These are phyloP conservation scores for Pseudogymnoascus sp. DNA, from an alignment of 2,329 filamentous ascomycete species.

Conservation along the genomic window DNA sequence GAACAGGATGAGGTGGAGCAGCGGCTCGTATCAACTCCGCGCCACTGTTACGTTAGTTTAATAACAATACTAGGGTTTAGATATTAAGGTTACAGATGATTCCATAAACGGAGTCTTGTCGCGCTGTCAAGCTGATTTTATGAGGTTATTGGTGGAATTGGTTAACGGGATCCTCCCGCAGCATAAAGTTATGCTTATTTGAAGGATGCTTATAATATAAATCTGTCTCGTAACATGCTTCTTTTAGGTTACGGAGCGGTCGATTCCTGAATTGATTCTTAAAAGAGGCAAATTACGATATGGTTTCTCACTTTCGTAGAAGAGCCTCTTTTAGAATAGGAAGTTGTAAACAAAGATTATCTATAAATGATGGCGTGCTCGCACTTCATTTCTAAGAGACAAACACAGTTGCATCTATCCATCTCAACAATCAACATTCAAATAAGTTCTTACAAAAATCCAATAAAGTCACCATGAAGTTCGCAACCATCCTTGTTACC, in stretches of 20 bases:
- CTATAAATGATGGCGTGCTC: constrained; percentile 2
- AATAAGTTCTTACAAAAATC: not conserved
- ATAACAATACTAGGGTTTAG: not conserved
- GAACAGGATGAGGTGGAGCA: not conserved
- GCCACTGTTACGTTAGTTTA: not conserved
- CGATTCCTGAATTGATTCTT: not conserved
- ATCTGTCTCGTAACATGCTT: not conserved
- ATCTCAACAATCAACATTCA: not conserved
- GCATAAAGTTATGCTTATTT: not conserved
- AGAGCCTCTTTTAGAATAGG: not conserved
- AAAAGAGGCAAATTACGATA: not conserved
- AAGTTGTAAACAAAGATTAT: not conserved
- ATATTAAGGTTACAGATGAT: not conserved
- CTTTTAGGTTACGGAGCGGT: not conserved
- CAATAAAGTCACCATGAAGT: not conserved
- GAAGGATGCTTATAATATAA: not conserved
- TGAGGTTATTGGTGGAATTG: not conserved
- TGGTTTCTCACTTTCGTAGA: not conserved
- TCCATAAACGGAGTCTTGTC: no score
- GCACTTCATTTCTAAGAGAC: not conserved
- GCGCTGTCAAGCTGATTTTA: not conserved
- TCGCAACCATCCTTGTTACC: not conserved
- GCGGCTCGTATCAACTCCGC: not conserved
- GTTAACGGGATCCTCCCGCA: not conserved
- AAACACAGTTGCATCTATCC: not conserved